These are phyloP conservation scores for Cylindrotheca fusiformis DNA, from an alignment of 108 stramenopile genomes.

Conservation along the genomic window DNA sequence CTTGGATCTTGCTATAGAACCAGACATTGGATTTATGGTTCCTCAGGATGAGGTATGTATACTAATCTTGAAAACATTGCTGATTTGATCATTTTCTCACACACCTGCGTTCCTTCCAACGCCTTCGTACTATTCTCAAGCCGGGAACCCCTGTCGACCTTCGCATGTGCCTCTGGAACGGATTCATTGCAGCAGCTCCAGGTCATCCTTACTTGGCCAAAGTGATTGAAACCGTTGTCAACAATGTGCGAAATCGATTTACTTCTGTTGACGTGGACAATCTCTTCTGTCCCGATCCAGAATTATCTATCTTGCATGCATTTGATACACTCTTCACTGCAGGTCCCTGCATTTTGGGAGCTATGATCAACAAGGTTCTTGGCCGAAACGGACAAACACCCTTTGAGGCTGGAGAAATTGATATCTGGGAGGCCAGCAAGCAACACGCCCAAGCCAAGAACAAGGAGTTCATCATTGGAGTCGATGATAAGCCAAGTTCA, in stretches of 20 bases:
- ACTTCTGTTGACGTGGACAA: conserved; percentile 75
- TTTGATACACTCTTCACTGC: conserved; percentile 77
- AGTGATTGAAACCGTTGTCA: conserved; percentile 79
- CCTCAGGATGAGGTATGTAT: conserved; percentile 49
- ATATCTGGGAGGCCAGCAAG: conserved; percentile 41
- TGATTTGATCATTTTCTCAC: too few species aligned
- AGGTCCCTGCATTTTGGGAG: conserved; percentile 81
- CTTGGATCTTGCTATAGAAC: conserved; percentile 67
- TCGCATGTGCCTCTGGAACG: conserved; percentile 86
- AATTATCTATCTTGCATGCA: conserved; percentile 66
- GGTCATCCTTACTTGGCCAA: conserved; percentile 81
- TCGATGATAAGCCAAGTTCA: conserved; percentile 22
- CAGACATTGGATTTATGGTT: conserved; percentile 81
- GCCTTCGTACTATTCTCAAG: too few species aligned
- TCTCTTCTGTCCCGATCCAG: conserved; percentile 68
- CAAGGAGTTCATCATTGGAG: conserved; percentile 31
- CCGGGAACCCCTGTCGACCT: conserved; percentile 54
- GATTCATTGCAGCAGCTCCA: conserved; percentile 82
- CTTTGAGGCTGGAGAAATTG: conserved; percentile 71
- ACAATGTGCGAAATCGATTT: conserved; percentile 81
- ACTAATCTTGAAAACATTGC: too few species aligned
- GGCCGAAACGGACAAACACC: conserved; percentile 68
- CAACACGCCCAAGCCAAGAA: conserved; percentile 28
- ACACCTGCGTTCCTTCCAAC: conserved; percentile 8
- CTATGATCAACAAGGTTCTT: conserved; percentile 66